phyloP scores from a whole-genome alignment of 2,329 filamentous ascomycete species.

The Macrophomina pseudophaseolina region DNA sequence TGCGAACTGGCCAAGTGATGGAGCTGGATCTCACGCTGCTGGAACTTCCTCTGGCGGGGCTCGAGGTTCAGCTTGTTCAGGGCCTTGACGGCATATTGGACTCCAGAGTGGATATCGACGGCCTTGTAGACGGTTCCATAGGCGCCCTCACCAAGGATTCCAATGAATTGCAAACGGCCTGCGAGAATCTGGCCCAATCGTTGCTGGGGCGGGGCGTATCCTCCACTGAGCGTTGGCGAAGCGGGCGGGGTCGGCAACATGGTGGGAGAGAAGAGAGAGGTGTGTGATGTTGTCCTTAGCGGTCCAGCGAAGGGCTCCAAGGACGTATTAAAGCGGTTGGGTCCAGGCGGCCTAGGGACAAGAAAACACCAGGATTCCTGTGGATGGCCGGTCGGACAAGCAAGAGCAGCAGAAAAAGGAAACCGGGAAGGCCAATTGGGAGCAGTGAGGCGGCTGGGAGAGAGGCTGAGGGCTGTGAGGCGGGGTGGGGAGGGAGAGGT shows the following conservation, averaged over 20 bases:
- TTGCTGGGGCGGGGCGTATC: conserved; percentile 70
- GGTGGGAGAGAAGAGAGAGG: conserved; percentile 32
- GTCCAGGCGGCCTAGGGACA: conserved; percentile 15
- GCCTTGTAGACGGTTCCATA: conserved; percentile 97
- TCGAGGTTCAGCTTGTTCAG: conserved; percentile 94
- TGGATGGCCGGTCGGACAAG: not conserved
- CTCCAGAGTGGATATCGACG: conserved; percentile 78
- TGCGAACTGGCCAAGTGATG: conserved; percentile 90
- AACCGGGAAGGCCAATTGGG: conserved; percentile 13
- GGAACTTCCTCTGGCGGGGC: conserved; percentile 83
- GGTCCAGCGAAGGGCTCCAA: conserved; percentile 46
- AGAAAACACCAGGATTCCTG: conserved; percentile 27
- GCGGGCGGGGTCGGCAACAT: conserved; percentile 59
- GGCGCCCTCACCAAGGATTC: conserved; percentile 88
- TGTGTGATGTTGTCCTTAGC: conserved; percentile 39
- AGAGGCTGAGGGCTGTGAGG: conserved; percentile 8
- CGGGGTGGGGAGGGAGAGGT: conserved; percentile 5
- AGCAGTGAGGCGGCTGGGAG: not conserved
- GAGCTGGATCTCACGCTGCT: conserved; percentile 88
- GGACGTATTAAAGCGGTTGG: conserved; percentile 21
- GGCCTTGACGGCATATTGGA: conserved; percentile 93
- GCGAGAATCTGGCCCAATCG: conserved; percentile 84
- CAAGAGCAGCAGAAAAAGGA: conserved; percentile 12
- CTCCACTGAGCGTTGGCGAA: conserved; percentile 52
- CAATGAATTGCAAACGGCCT: conserved; percentile 79